phyloP scores from a whole-genome alignment of 176 grass and related monocot genomes.

The Eleusine indica region DNA sequence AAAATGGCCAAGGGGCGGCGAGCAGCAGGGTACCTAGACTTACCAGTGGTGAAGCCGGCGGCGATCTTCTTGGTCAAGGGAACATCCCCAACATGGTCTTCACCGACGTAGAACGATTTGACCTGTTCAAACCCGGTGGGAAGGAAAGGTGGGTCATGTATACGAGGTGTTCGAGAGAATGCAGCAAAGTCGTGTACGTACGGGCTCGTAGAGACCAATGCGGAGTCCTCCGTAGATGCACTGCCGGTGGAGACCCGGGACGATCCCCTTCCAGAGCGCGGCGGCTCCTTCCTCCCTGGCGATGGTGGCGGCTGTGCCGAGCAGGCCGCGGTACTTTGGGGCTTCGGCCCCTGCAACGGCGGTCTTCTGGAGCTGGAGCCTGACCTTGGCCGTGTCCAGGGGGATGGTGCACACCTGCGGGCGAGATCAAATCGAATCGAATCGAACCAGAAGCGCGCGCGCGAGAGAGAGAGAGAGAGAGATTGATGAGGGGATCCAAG shows the following conservation, averaged over 20 bases:
- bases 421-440: background rate
- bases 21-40: background rate
- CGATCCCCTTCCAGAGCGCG: slow-evolving; percentile 91
- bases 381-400: slow-evolving; percentile 91
- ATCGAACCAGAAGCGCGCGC: background rate
- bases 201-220: slow-evolving; percentile 84
- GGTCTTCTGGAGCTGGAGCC: slow-evolving; percentile 95
- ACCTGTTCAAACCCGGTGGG: slow-evolving; percentile 45
- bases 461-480: too few species aligned
- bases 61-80: slow-evolving; percentile 83
- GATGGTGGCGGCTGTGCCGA: slow-evolving; percentile 86
- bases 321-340: slow-evolving; percentile 82
- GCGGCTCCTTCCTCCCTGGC: slow-evolving; percentile 73
- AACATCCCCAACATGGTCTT: slow-evolving; percentile 81
- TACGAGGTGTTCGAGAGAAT: background rate
- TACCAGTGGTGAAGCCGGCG: slow-evolving; percentile 86
- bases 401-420: slow-evolving; percentile 78
- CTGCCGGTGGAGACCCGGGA: slow-evolving; percentile 85
- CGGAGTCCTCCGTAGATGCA: slow-evolving; percentile 91
- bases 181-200: background rate
- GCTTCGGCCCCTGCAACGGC: background rate
- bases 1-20: background rate
- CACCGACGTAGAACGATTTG: slow-evolving; percentile 71
- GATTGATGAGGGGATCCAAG: too few species aligned
- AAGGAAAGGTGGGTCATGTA: background rate